phyloP scores from a whole-genome alignment of 2,329 filamentous ascomycete genomes.

The Sclerotinia sclerotiorum region DNA sequence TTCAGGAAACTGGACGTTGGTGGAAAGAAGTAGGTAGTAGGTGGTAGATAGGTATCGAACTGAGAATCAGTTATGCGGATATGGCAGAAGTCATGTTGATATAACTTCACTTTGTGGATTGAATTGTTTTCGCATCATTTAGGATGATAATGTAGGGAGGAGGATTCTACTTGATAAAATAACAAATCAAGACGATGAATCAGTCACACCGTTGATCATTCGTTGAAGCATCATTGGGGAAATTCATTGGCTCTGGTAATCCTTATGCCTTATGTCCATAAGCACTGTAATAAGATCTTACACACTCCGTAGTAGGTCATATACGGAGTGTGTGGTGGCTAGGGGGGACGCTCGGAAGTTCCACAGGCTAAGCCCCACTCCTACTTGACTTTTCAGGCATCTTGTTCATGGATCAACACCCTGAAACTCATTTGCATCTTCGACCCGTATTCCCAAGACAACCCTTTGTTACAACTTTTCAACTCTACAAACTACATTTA shows the following conservation, averaged over 20 bases:
- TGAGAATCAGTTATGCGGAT: conserved; percentile 16
- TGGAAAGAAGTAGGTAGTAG: background rate
- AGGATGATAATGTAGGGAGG: background rate
- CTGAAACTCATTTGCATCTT: conserved; percentile 20
- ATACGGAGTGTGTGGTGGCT: conserved; percentile 8
- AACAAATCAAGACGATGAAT: background rate
- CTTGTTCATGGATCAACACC: background rate
- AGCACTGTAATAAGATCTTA: too few species aligned
- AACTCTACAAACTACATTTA: background rate
- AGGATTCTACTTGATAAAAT: background rate
- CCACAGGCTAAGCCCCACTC: conserved; percentile 12
- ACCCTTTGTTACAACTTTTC: conserved; percentile 10
- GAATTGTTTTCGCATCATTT: background rate
- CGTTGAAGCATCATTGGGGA: background rate
- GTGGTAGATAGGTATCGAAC: background rate
- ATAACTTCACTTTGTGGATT: conserved; percentile 3
- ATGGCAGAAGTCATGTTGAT: conserved; percentile 22
- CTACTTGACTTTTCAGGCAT: conserved; percentile 3
- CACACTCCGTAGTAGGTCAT: background rate
- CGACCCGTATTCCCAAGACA: conserved; percentile 19
- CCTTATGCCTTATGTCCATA: too few species aligned
- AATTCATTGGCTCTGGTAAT: background rate
- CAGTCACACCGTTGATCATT: conserved; percentile 5
- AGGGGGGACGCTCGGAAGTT: conserved; percentile 4
- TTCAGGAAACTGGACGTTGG: background rate